Conservation (phyloP, 2,329 filamentous ascomycete genomes). For the Zymoseptoria ardabiliae region DNA sequence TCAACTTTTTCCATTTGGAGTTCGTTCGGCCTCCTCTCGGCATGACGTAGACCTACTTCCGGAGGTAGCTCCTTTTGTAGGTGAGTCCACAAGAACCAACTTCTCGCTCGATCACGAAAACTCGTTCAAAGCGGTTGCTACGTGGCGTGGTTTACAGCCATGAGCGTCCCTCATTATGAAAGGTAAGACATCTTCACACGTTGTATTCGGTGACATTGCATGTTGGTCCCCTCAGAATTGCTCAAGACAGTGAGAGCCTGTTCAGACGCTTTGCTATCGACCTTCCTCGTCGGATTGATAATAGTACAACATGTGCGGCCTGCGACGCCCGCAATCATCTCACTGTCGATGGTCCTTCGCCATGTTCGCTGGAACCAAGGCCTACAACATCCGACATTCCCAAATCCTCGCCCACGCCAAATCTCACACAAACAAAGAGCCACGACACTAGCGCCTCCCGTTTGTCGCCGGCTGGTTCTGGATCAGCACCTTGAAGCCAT, state of each 20-base stretch:
- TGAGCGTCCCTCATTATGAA: too few relatives aligned
- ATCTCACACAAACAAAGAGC: background rate
- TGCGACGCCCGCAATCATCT: background rate
- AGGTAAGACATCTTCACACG: too few relatives aligned
- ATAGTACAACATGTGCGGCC: background rate
- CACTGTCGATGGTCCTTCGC: background rate
- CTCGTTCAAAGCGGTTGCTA: too few relatives aligned
- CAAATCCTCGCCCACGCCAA: background rate
- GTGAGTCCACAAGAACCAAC: background rate
- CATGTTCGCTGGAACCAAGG: background rate
- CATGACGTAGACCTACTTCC: background rate
- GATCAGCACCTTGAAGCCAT: slow-evolving; percentile 89
- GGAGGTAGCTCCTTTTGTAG: background rate
- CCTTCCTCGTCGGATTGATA: background rate
- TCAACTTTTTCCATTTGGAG: background rate
- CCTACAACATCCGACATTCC: background rate
- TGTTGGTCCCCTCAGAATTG: background rate
- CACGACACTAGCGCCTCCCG: slow-evolving; percentile 10
- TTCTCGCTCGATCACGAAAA: background rate
- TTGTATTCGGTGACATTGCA: too few relatives aligned
- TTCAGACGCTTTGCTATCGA: background rate
- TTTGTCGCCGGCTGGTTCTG: slow-evolving; percentile 21
- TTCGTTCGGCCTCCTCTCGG: background rate
- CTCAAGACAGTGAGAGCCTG: background rate
- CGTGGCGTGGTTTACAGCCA: too few relatives aligned